A percentile compares a stretch with the other conserved stretches of the same genome.
phyloP scores from a whole-genome alignment of 108 stramenopile genomes.

The Schizochytrium sp. region DNA sequence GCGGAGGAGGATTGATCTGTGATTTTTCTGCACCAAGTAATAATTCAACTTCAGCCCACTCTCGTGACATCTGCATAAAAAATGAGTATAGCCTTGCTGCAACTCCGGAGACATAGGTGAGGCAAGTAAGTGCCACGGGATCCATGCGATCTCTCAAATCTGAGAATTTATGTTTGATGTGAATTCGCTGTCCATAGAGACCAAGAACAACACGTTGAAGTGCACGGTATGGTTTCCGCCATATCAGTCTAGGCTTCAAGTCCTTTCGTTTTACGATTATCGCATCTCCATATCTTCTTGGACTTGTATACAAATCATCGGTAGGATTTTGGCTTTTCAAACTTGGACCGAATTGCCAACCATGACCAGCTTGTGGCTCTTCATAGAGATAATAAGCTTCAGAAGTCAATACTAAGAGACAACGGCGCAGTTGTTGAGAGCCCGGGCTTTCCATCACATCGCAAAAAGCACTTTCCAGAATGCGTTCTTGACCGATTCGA shows the following conservation, averaged over 20 bases:
- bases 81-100: conserved; percentile 25
- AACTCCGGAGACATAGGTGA: conserved; percentile 14
- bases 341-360: not conserved
- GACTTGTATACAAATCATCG: conserved; percentile 34
- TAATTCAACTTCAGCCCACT: conserved; percentile 51
- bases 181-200: conserved; percentile 36
- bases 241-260: not conserved
- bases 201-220: conserved; percentile 9
- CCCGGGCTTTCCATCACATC: not conserved
- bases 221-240: conserved; percentile 55
- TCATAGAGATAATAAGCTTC: conserved; percentile 27
- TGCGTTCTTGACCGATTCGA: conserved; percentile 36
- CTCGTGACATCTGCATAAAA: conserved; percentile 38
- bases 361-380: conserved; percentile 19
- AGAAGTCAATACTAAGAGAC: conserved; percentile 38
- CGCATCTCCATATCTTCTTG: not conserved
- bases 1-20: not conserved
- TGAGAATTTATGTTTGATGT: conserved; percentile 51
- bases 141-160: not conserved
- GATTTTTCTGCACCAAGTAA: not conserved
- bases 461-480: not conserved
- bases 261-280: not conserved
- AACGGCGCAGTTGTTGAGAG: not conserved
- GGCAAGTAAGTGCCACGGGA: not conserved
- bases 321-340: too few relatives aligned